Evolutionary conservation across 2,329 filamentous ascomycete genomes (phyloP), one percentile per base, ranked within the genome.

Genomic region (Dactylellina drechsleri): DNA sequence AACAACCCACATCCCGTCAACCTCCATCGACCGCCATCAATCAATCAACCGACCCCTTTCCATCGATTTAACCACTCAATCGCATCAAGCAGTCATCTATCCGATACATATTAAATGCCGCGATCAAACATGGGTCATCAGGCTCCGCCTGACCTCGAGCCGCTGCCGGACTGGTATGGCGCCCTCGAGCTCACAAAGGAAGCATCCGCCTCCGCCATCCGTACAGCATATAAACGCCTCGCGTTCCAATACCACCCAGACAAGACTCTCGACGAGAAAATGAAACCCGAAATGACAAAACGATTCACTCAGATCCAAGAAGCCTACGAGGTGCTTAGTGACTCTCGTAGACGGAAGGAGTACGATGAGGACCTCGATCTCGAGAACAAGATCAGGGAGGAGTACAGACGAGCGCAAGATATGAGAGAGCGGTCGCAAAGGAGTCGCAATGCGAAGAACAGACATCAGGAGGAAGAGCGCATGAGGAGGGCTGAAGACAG

Each of bases 281-380:
- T 91, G 79, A 96, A 95, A 83, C 88, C 88, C 72, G 84, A 88
- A 79, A 96, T 93, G 82, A 89, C 91, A 79, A 90, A 92, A 79
- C 90, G 96, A 82, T 99, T 98, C 80, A 93, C 97, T 82, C 89
- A 89, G 81, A 92, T 98, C 40, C 93, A 97, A 82, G 88, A 93
- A 79, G 93, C 95, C 59, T 99, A 97, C 83, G 95, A 98, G 82
- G 85, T 95, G 31, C 87, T 99, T 75, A 91, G 88, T 80, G 90
- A 97, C 80, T 91, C 94, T 28, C 85, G 84, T 5, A 88, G 90
- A 80, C 86, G 92, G 73, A 83, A 84, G 71, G 88, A 89, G 78
- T 97, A 97, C 82, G 92, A 98, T 82, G 89, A 92, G 61, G 87
- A 90, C 80, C 85, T 90, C 13, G 57, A 64, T 15, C 76, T 70